Percentiles rank a stretch among this genome's conserved stretches.
These are phyloP conservation scores for Tolypocladium ophioglossoides DNA, from an alignment of 2,329 filamentous ascomycete species.

Conservation along the genomic window DNA sequence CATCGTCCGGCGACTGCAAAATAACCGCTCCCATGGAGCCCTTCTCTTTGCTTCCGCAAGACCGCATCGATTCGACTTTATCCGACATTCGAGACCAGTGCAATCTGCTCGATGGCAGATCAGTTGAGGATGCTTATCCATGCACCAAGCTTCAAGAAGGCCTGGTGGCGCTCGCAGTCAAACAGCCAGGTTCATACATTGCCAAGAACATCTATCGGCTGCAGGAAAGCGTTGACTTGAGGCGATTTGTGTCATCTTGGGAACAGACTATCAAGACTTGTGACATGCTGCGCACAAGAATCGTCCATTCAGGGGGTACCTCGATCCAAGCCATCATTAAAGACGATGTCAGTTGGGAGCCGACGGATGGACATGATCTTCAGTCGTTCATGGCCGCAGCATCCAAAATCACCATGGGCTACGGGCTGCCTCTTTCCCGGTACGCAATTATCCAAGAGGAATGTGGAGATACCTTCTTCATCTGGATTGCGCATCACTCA, in stretches of 20 bases:
- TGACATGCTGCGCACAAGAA: constrained; percentile 2
- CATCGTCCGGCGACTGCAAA: background rate
- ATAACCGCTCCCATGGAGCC: background rate
- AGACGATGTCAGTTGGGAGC: background rate
- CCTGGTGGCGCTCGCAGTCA: constrained; percentile 21
- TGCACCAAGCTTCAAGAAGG: constrained; percentile 27
- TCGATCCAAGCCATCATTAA: background rate
- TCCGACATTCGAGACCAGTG: background rate
- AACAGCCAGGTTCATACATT: constrained; percentile 12
- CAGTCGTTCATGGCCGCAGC: too few relatives aligned
- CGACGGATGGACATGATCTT: background rate
- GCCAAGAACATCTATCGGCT: constrained; percentile 19
- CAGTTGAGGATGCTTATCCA: constrained; percentile 16
- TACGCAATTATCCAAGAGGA: too few relatives aligned
- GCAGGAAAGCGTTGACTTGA: constrained; percentile 9
- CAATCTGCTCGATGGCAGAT: background rate
- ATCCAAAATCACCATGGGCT: too few relatives aligned
- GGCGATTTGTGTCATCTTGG: constrained; percentile 18
- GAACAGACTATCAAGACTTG: background rate
- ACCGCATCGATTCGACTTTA: background rate
- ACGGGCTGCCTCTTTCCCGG: too few relatives aligned
- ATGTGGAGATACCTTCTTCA: too few relatives aligned
- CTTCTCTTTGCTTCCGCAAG: background rate
- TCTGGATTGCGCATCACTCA: too few relatives aligned
- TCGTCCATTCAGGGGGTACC: too few relatives aligned